phyloP scores from a whole-genome alignment of 306 rosid species.

The Cucurbita pepo region DNA sequence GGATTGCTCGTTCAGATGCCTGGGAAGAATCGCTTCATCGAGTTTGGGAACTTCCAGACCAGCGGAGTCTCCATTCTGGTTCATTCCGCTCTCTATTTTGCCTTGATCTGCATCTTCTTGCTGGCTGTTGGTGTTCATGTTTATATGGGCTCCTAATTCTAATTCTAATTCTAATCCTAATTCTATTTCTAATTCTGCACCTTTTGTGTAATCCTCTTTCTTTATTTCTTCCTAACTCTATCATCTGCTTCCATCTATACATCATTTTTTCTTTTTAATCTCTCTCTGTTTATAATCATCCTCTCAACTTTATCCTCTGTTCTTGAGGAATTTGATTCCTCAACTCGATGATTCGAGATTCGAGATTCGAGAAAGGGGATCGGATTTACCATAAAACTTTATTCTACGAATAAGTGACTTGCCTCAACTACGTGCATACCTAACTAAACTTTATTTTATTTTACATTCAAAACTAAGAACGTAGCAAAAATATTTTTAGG shows the following conservation, averaged over 20 bases:
- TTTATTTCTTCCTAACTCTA: too few relatives aligned
- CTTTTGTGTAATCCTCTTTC: neutral
- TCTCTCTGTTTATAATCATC: neutral
- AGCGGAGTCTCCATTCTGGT: conserved; percentile 64
- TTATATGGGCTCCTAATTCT: conserved; percentile 28
- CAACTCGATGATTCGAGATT: neutral
- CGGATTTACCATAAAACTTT: too few relatives aligned
- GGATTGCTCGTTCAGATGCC: conserved; percentile 73
- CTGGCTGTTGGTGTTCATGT: conserved; percentile 60
- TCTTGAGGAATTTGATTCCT: neutral
- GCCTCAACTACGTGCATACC: too few relatives aligned
- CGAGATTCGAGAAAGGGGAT: too few relatives aligned
- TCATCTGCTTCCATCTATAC: neutral
- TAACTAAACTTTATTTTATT: too few relatives aligned
- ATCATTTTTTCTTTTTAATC: neutral
- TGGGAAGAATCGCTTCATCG: conserved; percentile 29
- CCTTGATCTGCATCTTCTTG: conserved; percentile 72
- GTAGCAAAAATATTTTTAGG: too few relatives aligned
- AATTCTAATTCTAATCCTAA: neutral
- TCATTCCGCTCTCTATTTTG: conserved; percentile 61
- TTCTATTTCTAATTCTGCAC: neutral
- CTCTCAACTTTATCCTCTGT: neutral
- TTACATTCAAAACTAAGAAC: too few relatives aligned
- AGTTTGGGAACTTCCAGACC: conserved; percentile 69
- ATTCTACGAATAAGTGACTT: too few relatives aligned